Conservation (phyloP, 352 stramenopile species). For the Blastocystis sp. region DNA sequence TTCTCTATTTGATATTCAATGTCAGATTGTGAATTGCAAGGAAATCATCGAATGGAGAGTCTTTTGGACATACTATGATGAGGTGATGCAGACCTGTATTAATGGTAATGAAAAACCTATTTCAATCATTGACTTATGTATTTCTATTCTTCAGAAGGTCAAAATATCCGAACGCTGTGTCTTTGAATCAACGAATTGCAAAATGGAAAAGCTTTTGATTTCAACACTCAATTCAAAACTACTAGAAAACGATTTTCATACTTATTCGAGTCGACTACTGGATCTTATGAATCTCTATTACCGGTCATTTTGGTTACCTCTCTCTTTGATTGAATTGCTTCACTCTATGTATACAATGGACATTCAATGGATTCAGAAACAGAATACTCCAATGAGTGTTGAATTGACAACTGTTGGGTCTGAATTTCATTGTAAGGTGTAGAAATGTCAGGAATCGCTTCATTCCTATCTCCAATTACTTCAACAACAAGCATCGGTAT, state of each 20-base stretch:
- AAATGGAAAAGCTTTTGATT: not conserved
- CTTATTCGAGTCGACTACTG: not conserved
- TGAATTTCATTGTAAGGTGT: not conserved
- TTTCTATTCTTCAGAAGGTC: not conserved
- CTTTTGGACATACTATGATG: not conserved
- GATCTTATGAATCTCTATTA: not conserved
- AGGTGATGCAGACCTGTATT: not conserved
- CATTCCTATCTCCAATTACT: not conserved
- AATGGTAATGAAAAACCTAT: not conserved
- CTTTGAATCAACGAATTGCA: not conserved
- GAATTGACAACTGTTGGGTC: not conserved
- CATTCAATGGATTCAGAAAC: not conserved
- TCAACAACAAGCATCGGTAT: not conserved
- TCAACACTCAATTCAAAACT: not conserved
- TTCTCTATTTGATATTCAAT: slow-evolving; percentile 32
- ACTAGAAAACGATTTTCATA: not conserved
- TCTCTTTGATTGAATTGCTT: not conserved
- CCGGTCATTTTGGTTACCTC: not conserved
- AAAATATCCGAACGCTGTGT: not conserved
- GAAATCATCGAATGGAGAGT: not conserved
- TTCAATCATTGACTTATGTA: slow-evolving; percentile 8
- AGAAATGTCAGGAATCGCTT: slow-evolving; percentile 1
- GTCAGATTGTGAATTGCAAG: not conserved
- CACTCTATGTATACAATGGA: not conserved
- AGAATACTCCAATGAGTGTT: not conserved